Evolutionary conservation across 805 yeast genomes (phyloP).

Genomic region (Candida krabiensis): DNA sequence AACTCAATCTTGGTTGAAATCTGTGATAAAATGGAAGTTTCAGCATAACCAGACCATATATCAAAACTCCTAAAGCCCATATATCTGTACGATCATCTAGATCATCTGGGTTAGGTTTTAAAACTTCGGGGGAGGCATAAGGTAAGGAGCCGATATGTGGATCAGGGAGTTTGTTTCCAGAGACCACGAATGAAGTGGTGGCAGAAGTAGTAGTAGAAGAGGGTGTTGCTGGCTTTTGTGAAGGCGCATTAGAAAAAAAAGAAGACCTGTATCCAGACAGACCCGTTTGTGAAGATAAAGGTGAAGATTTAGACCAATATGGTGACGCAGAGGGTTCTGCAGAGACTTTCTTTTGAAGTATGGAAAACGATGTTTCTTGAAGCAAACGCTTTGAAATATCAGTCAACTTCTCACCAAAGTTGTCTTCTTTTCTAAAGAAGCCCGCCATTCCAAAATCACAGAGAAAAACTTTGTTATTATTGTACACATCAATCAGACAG

Average conservation of each 20-base stretch:
- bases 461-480: conserved; percentile 46
- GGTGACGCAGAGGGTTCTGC: not conserved
- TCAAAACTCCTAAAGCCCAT: conserved; percentile 87
- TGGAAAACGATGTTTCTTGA: conserved; percentile 10
- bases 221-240: conserved; percentile 13
- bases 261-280: not conserved
- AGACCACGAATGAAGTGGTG: conserved; percentile 1
- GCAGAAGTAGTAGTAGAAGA: conserved; percentile 8
- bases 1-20: conserved; percentile 77
- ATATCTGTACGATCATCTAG: conserved; percentile 73
- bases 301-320: conserved; percentile 4
- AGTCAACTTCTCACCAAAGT: conserved; percentile 9
- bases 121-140: conserved; percentile 86
- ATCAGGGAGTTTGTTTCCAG: conserved; percentile 43
- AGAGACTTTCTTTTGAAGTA: not conserved
- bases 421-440: conserved; percentile 19
- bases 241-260: conserved; percentile 6
- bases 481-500: conserved; percentile 55
- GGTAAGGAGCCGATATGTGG: conserved; percentile 86
- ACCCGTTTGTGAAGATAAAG: conserved; percentile 5
- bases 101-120: conserved; percentile 57
- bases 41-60: conserved; percentile 73
- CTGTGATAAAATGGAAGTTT: conserved; percentile 79
- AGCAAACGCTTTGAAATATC: conserved; percentile 17
- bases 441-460: conserved; percentile 90